Percentiles rank a stretch among this genome's conserved stretches.
These are phyloP conservation scores for Starmerella bombi DNA, from an alignment of 805 yeast species.

Conservation along the genomic window DNA sequence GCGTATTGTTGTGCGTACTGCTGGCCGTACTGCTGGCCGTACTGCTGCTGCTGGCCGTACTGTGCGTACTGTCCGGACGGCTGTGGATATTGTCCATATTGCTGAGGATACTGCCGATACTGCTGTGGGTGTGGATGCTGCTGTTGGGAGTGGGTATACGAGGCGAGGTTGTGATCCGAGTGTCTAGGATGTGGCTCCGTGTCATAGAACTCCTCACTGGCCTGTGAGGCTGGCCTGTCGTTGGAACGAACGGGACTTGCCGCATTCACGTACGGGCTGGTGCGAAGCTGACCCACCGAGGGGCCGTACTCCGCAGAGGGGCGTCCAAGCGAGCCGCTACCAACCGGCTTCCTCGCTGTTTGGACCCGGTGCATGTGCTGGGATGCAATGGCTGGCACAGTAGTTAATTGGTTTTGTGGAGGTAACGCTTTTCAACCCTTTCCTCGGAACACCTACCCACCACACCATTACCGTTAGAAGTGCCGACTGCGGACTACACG, in stretches of 20 bases:
- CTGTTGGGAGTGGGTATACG: neutral
- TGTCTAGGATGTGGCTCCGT: constrained; percentile 4
- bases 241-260: neutral
- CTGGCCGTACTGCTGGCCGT: neutral
- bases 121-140: neutral
- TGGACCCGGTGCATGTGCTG: constrained; percentile 7
- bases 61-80: neutral
- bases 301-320: constrained; percentile 19
- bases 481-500: no score
- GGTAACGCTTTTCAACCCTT: no score
- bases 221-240: constrained; percentile 4
- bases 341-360: constrained; percentile 21
- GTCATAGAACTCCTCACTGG: constrained; percentile 16
- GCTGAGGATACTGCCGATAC: neutral
- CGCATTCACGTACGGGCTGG: constrained; percentile 19
- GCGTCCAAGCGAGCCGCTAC: constrained; percentile 18
- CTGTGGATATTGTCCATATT: neutral
- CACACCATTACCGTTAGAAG: no score
- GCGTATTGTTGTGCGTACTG: neutral
- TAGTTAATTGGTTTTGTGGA: no score
- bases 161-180: neutral
- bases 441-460: no score
- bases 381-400: no score
- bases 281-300: constrained; percentile 9
- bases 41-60: neutral